phyloP scores from a whole-genome alignment of 805 yeast species.

The Nematodospora valgi region DNA sequence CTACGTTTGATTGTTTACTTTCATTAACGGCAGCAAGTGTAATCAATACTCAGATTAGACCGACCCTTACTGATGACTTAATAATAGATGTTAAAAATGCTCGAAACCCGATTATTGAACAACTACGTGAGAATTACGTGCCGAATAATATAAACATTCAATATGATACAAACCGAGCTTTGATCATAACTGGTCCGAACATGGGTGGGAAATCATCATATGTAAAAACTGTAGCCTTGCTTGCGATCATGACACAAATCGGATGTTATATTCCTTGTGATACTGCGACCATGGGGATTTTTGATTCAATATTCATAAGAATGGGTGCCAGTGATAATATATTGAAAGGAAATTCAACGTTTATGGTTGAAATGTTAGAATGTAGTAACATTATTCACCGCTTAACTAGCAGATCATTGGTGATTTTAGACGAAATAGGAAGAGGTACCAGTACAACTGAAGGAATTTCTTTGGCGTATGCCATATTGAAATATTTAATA shows the following conservation, averaged over 20 bases:
- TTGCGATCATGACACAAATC: conserved; percentile 69
- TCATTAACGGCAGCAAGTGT: conserved; percentile 63
- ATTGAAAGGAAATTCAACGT: conserved; percentile 74
- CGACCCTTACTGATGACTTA: conserved; percentile 43
- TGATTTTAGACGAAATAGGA: conserved; percentile 74
- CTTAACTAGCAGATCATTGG: conserved; percentile 56
- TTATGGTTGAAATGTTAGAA: conserved; percentile 73
- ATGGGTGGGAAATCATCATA: conserved; percentile 87
- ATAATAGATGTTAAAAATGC: conserved; percentile 52
- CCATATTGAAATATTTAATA: conserved; percentile 61
- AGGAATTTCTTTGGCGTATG: conserved; percentile 78
- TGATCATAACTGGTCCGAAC: conserved; percentile 80
- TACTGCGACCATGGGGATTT: conserved; percentile 57
- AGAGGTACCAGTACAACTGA: conserved; percentile 73
- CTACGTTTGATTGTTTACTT: conserved; percentile 61
- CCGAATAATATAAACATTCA: conserved; percentile 61
- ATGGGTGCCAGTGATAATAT: conserved; percentile 86
- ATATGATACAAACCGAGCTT: conserved; percentile 43
- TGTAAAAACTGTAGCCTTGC: conserved; percentile 69
- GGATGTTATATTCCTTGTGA: conserved; percentile 76
- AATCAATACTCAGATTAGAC: conserved; percentile 41
- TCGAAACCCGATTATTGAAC: conserved; percentile 66
- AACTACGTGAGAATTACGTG: conserved; percentile 47
- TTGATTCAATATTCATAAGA: conserved; percentile 75
- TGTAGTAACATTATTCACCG: conserved; percentile 53